Evolutionary conservation across 164 flowering plant species (phyloP).

Genomic region (Vitis amurensis): DNA sequence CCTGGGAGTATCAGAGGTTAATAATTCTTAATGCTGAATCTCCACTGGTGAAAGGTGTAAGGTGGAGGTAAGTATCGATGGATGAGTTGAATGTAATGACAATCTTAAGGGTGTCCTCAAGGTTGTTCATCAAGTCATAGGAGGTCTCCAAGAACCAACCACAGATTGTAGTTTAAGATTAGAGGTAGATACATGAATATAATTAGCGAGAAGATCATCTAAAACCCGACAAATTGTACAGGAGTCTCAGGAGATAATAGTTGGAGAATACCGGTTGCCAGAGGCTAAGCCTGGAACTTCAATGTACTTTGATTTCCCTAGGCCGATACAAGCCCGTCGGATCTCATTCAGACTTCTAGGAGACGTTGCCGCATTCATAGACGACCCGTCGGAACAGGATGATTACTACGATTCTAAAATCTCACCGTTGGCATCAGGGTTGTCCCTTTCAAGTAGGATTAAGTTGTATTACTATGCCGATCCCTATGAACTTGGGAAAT

Average conservation of each 20-base stretch:
- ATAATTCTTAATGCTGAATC: no score
- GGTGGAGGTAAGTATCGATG: no score
- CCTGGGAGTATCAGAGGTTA: no score
- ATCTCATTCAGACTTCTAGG: constrained; percentile 78
- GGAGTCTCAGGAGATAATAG: constrained; percentile 65
- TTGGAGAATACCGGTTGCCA: constrained; percentile 83
- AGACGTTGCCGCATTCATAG: constrained; percentile 76
- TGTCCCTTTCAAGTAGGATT: constrained; percentile 70
- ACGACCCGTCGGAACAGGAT: constrained; percentile 77
- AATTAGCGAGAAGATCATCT: background rate
- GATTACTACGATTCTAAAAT: constrained; percentile 41
- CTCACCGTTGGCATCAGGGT: constrained; percentile 52
- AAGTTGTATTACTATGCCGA: constrained; percentile 86
- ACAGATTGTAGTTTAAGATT: no score
- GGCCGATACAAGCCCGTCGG: constrained; percentile 54
- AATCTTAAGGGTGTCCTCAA: no score
- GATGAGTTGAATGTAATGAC: no score
- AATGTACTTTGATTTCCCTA: constrained; percentile 92
- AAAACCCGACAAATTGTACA: constrained; percentile 20
- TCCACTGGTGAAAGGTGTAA: no score
- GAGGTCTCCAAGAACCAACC: no score
- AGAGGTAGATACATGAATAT: no score
- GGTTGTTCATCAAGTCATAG: no score
- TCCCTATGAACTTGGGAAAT: constrained; percentile 85
- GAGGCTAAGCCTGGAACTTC: constrained; percentile 75